Evolutionary conservation across 345 rosid genomes (phyloP).

Genomic region (Conringia planisiliqua): DNA sequence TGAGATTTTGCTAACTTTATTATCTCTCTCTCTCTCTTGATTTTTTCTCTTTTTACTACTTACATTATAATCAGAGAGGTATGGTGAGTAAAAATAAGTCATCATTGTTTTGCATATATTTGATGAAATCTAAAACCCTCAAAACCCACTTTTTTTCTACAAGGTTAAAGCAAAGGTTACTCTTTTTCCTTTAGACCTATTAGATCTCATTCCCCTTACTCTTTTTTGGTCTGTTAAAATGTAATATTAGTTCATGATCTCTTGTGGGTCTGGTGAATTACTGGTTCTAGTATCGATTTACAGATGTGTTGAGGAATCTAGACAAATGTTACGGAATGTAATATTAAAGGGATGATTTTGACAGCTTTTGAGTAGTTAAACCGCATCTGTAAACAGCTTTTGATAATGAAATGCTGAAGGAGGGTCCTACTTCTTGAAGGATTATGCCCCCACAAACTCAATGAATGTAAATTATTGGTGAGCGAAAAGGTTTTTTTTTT

Average conservation of each 20-base stretch:
- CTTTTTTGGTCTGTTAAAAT: background rate
- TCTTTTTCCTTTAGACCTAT: background rate
- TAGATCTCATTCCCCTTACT: background rate
- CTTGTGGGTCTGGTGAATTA: background rate
- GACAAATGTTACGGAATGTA: conserved; percentile 10
- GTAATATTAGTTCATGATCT: background rate
- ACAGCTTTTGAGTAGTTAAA: background rate
- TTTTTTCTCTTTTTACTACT: background rate
- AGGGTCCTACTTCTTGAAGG: conserved; percentile 30
- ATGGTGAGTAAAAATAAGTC: background rate
- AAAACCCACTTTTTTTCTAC: background rate
- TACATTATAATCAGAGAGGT: background rate
- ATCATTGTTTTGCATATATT: background rate
- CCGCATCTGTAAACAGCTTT: background rate
- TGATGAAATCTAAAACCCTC: background rate
- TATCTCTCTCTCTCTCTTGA: background rate
- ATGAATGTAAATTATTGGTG: conserved; percentile 34
- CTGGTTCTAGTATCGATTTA: background rate
- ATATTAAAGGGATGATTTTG: background rate
- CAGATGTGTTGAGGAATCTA: conserved; percentile 4
- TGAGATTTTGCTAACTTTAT: background rate
- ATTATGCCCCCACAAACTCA: conserved; percentile 23
- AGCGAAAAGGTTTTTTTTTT: background rate
- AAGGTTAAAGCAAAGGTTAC: background rate
- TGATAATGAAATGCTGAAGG: background rate